phyloP scores from a whole-genome alignment of 2,329 filamentous ascomycete genomes.

The Sporothrix humicola region DNA sequence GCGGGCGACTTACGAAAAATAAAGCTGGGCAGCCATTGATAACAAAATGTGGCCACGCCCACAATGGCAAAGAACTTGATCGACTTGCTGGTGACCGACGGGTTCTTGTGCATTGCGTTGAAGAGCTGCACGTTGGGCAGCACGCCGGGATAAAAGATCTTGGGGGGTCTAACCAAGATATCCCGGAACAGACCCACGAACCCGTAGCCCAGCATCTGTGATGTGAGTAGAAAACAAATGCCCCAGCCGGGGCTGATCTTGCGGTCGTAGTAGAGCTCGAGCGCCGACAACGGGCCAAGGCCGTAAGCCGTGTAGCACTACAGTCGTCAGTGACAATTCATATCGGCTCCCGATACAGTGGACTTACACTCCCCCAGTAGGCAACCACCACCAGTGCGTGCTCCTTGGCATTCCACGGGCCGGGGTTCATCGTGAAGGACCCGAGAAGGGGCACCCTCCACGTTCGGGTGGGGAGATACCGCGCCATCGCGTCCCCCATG shows the following conservation, averaged over 20 bases:
- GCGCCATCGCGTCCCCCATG: conserved; percentile 43
- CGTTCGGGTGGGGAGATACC: no score
- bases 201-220: conserved; percentile 45
- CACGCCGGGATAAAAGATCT: conserved; percentile 44
- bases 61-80: conserved; percentile 43
- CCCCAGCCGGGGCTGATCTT: conserved; percentile 43
- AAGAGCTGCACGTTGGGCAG: conserved; percentile 44
- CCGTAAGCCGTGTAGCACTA: conserved; percentile 44
- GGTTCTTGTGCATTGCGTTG: conserved; percentile 45
- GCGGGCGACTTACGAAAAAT: conserved; percentile 42
- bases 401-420: conserved; percentile 46
- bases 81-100: conserved; percentile 41
- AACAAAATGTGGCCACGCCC: conserved; percentile 41
- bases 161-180: conserved; percentile 43
- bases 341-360: not conserved
- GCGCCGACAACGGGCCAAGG: conserved; percentile 42
- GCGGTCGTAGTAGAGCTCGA: conserved; percentile 43
- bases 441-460: no score
- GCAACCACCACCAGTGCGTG: conserved; percentile 45
- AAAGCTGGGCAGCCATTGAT: conserved; percentile 44
- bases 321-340: not conserved
- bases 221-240: conserved; percentile 43
- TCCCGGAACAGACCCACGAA: conserved; percentile 43
- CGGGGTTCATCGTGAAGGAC: conserved; percentile 45
- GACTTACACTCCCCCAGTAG: conserved; percentile 42